These are phyloP conservation scores for Fraxinus cuspidata DNA, from an alignment of 257 asterid genomes.

Conservation along the genomic window DNA sequence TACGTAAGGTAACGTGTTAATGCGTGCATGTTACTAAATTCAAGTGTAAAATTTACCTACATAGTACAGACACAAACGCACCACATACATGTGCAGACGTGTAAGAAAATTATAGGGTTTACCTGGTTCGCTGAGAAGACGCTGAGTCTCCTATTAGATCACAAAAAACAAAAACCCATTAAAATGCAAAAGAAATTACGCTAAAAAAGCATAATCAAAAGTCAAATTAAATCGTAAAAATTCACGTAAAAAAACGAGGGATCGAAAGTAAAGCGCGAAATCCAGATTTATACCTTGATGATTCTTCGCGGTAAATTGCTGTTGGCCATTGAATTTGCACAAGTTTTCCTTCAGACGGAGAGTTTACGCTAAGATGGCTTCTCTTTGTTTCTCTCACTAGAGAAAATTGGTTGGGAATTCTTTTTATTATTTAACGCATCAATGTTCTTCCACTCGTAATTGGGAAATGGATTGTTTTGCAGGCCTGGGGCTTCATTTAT, in stretches of 20 bases:
- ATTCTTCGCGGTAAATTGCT: slow-evolving; percentile 65
- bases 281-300: slow-evolving; percentile 66
- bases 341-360: slow-evolving; percentile 22
- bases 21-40: slow-evolving; percentile 1
- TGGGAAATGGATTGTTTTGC: background rate
- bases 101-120: slow-evolving; percentile 1
- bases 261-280: slow-evolving; percentile 45
- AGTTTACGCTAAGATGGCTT: slow-evolving; percentile 30
- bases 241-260: slow-evolving; percentile 35
- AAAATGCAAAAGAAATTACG: background rate
- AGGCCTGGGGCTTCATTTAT: background rate
- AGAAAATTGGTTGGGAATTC: background rate
- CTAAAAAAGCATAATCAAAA: slow-evolving; percentile 17
- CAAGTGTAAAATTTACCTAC: background rate
- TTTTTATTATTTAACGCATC: background rate
- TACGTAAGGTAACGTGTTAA: background rate
- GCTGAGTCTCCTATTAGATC: slow-evolving; percentile 85
- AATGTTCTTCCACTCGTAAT: background rate
- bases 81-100: background rate
- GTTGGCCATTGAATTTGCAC: slow-evolving; percentile 49
- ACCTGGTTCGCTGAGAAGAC: slow-evolving; percentile 99
- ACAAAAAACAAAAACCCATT: slow-evolving; percentile 14
- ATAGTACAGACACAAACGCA: background rate
- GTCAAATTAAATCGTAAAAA: slow-evolving; percentile 14
- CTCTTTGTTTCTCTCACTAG: slow-evolving; percentile 10